These are phyloP conservation scores for Myxozyma sirexii DNA, from an alignment of 805 yeast species.

Conservation along the genomic window DNA sequence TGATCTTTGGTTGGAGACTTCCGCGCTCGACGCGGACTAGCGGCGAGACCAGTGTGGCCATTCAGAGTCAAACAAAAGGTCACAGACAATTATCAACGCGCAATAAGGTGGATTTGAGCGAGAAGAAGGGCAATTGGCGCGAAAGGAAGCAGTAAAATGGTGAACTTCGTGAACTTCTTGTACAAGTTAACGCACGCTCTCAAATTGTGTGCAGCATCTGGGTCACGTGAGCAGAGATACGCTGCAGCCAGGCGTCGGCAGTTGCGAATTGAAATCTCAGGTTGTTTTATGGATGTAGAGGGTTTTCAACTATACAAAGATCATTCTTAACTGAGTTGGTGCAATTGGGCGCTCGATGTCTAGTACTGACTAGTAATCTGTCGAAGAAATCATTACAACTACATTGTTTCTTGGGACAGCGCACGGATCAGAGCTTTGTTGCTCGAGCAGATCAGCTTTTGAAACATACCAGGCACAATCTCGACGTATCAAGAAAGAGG, in stretches of 20 bases:
- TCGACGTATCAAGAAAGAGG: too few species aligned
- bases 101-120: neutral
- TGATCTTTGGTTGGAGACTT: constrained; percentile 42
- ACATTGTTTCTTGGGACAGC: too few species aligned
- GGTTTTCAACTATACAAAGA: too few species aligned
- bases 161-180: neutral
- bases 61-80: constrained; percentile 1
- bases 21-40: constrained; percentile 39
- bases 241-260: neutral
- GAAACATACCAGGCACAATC: too few species aligned
- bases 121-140: neutral
- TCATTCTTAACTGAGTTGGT: too few species aligned
- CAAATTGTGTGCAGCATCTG: neutral
- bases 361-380: too few species aligned
- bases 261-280: too few species aligned
- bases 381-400: neutral
- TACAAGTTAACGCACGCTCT: neutral
- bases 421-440: too few species aligned
- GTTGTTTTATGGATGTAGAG: too few species aligned
- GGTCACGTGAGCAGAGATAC: neutral
- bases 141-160: neutral
- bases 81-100: neutral
- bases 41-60: constrained; percentile 39
- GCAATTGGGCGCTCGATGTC: too few species aligned
- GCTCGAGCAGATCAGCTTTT: neutral